These are phyloP conservation scores for Geotrichum australiense DNA, from an alignment of 1,139 yeast species.

Conservation along the genomic window DNA sequence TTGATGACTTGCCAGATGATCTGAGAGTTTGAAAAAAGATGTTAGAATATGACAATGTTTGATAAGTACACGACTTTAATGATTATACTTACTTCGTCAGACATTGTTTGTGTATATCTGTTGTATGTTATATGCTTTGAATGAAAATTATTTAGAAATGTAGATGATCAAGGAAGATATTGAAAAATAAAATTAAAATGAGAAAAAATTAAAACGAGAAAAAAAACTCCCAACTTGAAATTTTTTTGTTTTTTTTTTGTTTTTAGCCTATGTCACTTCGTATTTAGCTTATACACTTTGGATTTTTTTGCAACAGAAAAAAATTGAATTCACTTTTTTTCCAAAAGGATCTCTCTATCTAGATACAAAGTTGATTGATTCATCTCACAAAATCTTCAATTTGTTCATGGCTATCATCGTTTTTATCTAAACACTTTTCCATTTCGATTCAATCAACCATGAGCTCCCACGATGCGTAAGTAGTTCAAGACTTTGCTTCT, in stretches of 20 bases:
- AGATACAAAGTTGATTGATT: background rate
- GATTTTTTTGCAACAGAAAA: background rate
- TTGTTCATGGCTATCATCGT: background rate
- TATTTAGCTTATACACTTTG: background rate
- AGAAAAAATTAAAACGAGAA: constrained; percentile 1
- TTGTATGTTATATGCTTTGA: too few relatives aligned
- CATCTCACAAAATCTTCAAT: too few relatives aligned
- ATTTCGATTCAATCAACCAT: background rate
- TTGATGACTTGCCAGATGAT: constrained; percentile 88
- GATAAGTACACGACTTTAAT: background rate
- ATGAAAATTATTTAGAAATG: background rate
- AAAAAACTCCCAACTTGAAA: background rate
- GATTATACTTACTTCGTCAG: constrained; percentile 12
- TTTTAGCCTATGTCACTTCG: background rate
- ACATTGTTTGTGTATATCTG: constrained; percentile 4
- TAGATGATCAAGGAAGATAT: background rate
- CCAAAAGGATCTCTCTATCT: background rate
- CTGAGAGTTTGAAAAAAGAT: constrained; percentile 25
- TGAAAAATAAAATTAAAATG: constrained; percentile 1
- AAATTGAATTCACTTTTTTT: constrained; percentile 1
- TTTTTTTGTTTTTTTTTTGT: background rate
- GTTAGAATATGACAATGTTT: background rate
- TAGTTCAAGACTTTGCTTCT: background rate
- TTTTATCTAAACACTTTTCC: background rate
- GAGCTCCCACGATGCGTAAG: constrained; percentile 5